Conservation (phyloP, 2,329 filamentous ascomycete species). For the Leptographium lundbergii region DNA sequence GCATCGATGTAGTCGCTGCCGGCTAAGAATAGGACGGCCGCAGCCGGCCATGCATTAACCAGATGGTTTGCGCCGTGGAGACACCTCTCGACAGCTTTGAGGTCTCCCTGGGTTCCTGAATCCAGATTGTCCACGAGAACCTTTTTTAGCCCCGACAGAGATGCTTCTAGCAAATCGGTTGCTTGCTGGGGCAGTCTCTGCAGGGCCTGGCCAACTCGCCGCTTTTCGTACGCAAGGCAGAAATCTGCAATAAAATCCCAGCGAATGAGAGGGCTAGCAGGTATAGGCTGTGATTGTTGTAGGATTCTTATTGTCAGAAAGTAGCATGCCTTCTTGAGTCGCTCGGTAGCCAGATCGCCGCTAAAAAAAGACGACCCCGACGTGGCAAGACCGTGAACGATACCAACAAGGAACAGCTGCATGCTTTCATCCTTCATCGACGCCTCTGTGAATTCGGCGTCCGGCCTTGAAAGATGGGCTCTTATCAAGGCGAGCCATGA, state of each 20-base stretch:
- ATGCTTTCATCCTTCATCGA: constrained; percentile 46
- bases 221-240: constrained; percentile 53
- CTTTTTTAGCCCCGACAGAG: constrained; percentile 47
- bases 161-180: constrained; percentile 35
- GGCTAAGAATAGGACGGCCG: constrained; percentile 55
- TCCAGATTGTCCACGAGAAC: constrained; percentile 51
- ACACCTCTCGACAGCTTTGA: constrained; percentile 39
- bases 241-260: constrained; percentile 61
- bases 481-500: constrained; percentile 61
- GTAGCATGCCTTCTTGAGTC: constrained; percentile 52
- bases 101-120: constrained; percentile 40
- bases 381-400: constrained; percentile 42
- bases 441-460: constrained; percentile 38
- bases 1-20: constrained; percentile 83
- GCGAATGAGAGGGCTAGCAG: constrained; percentile 30
- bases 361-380: constrained; percentile 20
- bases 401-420: constrained; percentile 51
- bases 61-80: constrained; percentile 51
- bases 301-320: constrained; percentile 45
- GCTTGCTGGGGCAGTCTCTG: constrained; percentile 37
- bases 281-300: constrained; percentile 17
- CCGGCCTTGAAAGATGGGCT: constrained; percentile 47
- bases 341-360: constrained; percentile 21
- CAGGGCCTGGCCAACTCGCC: constrained; percentile 39
- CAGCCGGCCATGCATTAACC: constrained; percentile 45